Evolutionary conservation across 2,329 filamentous ascomycete species (phyloP), one percentile per base, ranked within the genome.

Genomic region (Diaporthe velutina): DNA sequence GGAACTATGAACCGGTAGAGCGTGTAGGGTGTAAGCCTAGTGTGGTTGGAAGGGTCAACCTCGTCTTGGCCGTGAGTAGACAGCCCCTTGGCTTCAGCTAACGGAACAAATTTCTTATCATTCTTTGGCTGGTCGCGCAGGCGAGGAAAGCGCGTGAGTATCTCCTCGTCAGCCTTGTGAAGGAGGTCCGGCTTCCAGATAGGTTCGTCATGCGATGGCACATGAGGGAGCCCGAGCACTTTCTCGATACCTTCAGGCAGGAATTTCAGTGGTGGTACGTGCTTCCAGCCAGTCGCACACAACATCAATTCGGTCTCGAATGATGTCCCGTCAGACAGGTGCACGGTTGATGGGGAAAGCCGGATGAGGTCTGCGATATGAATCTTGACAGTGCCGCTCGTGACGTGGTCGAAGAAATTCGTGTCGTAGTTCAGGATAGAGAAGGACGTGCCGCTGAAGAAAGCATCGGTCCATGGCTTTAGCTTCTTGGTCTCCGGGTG

Each of bases 381-480:
- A 4, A 92, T 81, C 15, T 83, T 83, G 66, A 92, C 85, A 55
- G 81, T 85, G n/a, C 89, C 90, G 25, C 83, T 79, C 50, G 84
- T 84, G 22, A 92, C 86, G 19, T 91, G 81, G 4, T 90, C 88
- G 77, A 91, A 89, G 77, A 92, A 88, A 78, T 89, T 85, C 5
- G 85, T 88, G 0, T 87, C 84, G 77, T 90, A 92, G 80, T 92
- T 93, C 70, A 90, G 84, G 68, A 93, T 92, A 70, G 88, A 89
- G 33, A 92, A 84, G 6, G 86, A 88, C 10, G 86, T 86, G 2
- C 86, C 90, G 6, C 87, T 86, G 82, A 88, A 92, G 80, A 89
- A 87, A 45, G 86, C 80, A 3, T 84, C 80, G 22, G 83, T 84
- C 86, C 88, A 89, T 0, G 89, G 88, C 80, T 88, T 88, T 30